Conservation (phyloP, 495 filamentous ascomycete species). For the Hyaloscypha finlandica region DNA sequence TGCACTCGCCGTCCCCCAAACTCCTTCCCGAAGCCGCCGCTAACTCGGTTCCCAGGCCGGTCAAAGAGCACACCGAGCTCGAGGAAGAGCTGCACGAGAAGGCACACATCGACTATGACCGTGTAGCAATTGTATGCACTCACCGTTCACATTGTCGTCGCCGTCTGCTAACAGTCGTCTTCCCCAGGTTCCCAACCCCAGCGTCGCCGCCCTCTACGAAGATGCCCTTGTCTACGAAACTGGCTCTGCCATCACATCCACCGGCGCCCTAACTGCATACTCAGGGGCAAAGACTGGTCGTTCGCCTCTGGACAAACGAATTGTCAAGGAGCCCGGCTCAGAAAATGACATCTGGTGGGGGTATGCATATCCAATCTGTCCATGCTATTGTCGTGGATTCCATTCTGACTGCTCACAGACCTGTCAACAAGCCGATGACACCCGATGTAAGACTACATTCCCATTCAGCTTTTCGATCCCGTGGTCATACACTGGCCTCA, state of each 20-base stretch:
- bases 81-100: slow-evolving; percentile 98
- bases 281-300: slow-evolving; percentile 97
- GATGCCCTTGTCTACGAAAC: slow-evolving; percentile 99
- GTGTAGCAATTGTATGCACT: slow-evolving; percentile 85
- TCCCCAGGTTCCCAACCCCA: slow-evolving; percentile 32
- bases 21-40: background rate
- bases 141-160: slow-evolving; percentile 49
- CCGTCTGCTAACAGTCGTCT: slow-evolving; percentile 5
- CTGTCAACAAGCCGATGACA: slow-evolving; percentile 98
- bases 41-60: slow-evolving; percentile 51
- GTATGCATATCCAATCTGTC: slow-evolving; percentile 16
- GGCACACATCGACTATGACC: slow-evolving; percentile 98
- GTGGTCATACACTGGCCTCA: background rate
- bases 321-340: slow-evolving; percentile 88
- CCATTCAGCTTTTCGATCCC: slow-evolving; percentile 6
- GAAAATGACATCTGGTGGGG: slow-evolving; percentile 96
- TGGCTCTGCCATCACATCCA: slow-evolving; percentile 93
- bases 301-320: slow-evolving; percentile 94
- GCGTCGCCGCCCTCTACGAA: slow-evolving; percentile 92
- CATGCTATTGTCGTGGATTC: background rate
- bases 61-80: slow-evolving; percentile 88
- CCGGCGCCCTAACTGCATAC: slow-evolving; percentile 93
- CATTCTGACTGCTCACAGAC: slow-evolving; percentile 42
- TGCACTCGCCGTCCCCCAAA: slow-evolving; percentile 13
- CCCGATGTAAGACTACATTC: slow-evolving; percentile 76